Percentiles rank a stretch among this genome's conserved stretches.
These are phyloP conservation scores for Tolypocladium inflatum DNA, from an alignment of 2,329 filamentous ascomycete species.

Conservation along the genomic window DNA sequence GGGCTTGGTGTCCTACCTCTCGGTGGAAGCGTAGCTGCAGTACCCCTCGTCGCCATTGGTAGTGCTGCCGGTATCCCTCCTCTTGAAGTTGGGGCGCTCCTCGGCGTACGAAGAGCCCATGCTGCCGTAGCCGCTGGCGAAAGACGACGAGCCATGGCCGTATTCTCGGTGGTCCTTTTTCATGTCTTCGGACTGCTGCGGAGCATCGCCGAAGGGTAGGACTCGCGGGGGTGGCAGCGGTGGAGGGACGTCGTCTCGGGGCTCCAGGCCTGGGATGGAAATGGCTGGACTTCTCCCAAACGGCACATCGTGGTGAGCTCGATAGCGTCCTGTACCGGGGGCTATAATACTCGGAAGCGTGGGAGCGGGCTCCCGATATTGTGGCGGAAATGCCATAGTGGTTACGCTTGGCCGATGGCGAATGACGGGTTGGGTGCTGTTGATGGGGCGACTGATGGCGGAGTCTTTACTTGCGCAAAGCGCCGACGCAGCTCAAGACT, in stretches of 20 bases:
- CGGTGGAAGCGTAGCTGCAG: conserved; percentile 30
- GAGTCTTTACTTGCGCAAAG: neutral
- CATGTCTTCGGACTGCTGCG: conserved; percentile 18
- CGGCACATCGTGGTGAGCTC: conserved; percentile 19
- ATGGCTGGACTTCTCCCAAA: conserved; percentile 27
- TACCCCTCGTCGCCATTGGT: conserved; percentile 32
- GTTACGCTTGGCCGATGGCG: neutral
- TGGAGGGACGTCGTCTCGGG: conserved; percentile 27
- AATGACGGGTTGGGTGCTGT: neutral
- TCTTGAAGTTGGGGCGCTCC: conserved; percentile 23
- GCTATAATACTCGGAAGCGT: conserved; percentile 27
- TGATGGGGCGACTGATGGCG: neutral
- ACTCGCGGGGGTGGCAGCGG: conserved; percentile 35
- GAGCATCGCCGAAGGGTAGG: conserved; percentile 24
- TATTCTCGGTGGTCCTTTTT: conserved; percentile 18
- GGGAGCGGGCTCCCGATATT: conserved; percentile 23
- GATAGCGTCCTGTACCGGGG: conserved; percentile 17
- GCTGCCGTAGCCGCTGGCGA: conserved; percentile 30
- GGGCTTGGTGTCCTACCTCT: conserved; percentile 17
- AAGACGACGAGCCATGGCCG: conserved; percentile 16
- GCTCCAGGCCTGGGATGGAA: conserved; percentile 30
- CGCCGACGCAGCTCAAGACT: neutral
- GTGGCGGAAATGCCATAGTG: conserved; percentile 26
- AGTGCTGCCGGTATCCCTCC: conserved; percentile 16
- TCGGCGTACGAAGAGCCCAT: conserved; percentile 23